Conservation (phyloP, 2,329 filamentous ascomycete genomes). For the Chaetomiaceae sp. region DNA sequence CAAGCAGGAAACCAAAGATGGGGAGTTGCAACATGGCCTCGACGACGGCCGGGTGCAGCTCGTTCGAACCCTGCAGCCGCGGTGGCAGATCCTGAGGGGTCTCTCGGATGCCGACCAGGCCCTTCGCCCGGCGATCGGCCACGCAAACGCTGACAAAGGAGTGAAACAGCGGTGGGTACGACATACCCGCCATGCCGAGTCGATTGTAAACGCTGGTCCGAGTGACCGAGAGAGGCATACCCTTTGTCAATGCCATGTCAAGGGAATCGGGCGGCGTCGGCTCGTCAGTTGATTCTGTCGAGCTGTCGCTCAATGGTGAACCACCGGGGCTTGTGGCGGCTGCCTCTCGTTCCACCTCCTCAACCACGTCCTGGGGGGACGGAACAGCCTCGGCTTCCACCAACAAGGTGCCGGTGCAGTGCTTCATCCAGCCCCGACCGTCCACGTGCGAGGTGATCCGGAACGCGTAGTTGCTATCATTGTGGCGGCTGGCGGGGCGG, state of each 20-base stretch:
- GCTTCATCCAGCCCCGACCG: slow-evolving; percentile 26
- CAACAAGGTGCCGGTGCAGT: slow-evolving; percentile 26
- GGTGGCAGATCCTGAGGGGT: slow-evolving; percentile 41
- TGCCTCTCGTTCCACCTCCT: neutral
- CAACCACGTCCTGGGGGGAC: slow-evolving; percentile 19
- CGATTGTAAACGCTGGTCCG: slow-evolving; percentile 12
- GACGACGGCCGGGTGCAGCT: slow-evolving; percentile 41
- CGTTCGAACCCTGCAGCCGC: slow-evolving; percentile 36
- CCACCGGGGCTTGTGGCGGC: too few relatives aligned
- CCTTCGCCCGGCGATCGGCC: slow-evolving; percentile 25
- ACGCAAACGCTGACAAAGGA: slow-evolving; percentile 18
- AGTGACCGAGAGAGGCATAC: slow-evolving; percentile 2
- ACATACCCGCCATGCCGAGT: slow-evolving; percentile 9
- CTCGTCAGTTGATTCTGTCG: too few relatives aligned
- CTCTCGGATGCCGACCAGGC: slow-evolving; percentile 36
- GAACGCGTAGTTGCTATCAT: slow-evolving; percentile 25
- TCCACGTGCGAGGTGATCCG: slow-evolving; percentile 28
- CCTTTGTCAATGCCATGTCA: too few relatives aligned
- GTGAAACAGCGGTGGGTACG: slow-evolving; percentile 20
- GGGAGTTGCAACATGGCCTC: slow-evolving; percentile 40
- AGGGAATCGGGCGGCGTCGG: too few relatives aligned
- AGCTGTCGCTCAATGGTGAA: too few relatives aligned
- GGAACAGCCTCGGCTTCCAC: slow-evolving; percentile 21
- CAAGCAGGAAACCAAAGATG: slow-evolving; percentile 29
- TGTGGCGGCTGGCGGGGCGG: slow-evolving; percentile 13